phyloP scores from a whole-genome alignment of 2,329 filamentous ascomycete species.

The Penicillium oxalicum region DNA sequence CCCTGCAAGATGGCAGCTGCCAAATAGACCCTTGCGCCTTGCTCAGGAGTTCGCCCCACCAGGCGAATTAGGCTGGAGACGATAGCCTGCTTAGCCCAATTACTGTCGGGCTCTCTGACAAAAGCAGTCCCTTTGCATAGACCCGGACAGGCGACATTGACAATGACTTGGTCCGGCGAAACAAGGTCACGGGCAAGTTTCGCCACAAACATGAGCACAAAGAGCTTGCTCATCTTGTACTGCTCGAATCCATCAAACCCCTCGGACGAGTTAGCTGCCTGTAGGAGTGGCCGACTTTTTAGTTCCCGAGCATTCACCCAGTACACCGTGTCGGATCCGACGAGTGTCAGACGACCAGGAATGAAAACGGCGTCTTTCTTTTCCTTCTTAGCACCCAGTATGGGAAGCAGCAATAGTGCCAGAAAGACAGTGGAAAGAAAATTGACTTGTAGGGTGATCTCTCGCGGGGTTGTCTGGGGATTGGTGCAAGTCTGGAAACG shows the following conservation, averaged over 20 bases:
- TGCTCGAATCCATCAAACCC: slow-evolving; percentile 7
- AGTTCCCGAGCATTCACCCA: slow-evolving; percentile 2
- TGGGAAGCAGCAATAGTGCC: slow-evolving; percentile 17
- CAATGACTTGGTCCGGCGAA: slow-evolving; percentile 19
- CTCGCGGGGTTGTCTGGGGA: slow-evolving; percentile 10
- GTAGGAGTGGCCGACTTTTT: slow-evolving; percentile 7
- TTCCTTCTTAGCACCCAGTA: slow-evolving; percentile 14
- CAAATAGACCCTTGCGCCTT: slow-evolving; percentile 45
- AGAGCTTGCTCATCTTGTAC: slow-evolving; percentile 10
- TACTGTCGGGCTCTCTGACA: slow-evolving; percentile 28
- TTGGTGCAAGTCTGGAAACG: slow-evolving; percentile 4
- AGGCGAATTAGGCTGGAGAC: not conserved
- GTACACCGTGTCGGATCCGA: too few relatives aligned
- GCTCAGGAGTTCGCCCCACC: slow-evolving; percentile 17
- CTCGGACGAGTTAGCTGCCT: slow-evolving; percentile 3
- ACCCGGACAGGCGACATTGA: slow-evolving; percentile 47
- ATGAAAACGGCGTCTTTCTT: slow-evolving; percentile 2
- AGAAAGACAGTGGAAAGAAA: slow-evolving; percentile 26
- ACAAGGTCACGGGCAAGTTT: slow-evolving; percentile 6
- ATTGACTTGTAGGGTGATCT: slow-evolving; percentile 36
- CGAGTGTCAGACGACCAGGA: slow-evolving; percentile 13
- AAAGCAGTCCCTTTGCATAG: slow-evolving; percentile 42
- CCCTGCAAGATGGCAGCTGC: slow-evolving; percentile 45
- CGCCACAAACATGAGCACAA: slow-evolving; percentile 13
- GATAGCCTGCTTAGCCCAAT: slow-evolving; percentile 8